Evolutionary conservation across 805 yeast genomes (phyloP), one percentile per base, ranked within the genome.

Genomic region (Candida methanosorbosa): DNA sequence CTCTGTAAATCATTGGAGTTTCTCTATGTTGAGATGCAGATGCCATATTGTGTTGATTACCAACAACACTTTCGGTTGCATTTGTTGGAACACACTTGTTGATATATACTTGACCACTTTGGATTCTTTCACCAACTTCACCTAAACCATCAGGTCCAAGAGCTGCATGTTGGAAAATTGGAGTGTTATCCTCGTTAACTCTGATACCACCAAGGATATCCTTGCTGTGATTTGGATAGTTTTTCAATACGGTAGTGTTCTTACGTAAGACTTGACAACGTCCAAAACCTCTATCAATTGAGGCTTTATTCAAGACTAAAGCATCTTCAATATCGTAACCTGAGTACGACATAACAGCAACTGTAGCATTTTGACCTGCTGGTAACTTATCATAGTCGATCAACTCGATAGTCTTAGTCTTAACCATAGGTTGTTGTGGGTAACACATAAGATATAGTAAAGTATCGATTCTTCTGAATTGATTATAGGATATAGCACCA

Each of bases 271-370:
- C 94, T 62, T 92, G 98, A 65, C 98, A 92, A 48, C 98, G 78
- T 28, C 98, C 98, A 57, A 86, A 92, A 1, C 98, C 98, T 54
- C 98, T 74, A 54, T 92, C 98, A 37, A 92, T 70, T 0, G 96
- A 85, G 0, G 97, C 68, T 58, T 90, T 92, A 61, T 92, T 92
- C 48, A 92, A 64, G 16, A 92, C 97, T 54, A 92, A 70, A 5
- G 98, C 98, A 78, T 92, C 98, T 64, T 92, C 97, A 57, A 92
- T 92, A 83, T 92, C 98, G 56, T 92, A 92, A 43, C 98, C 98
- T 0, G 97, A 90, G 53, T 92, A 92, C 7, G 96, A 86, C 98
- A 92, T 92, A 26, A 92, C 98, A 2, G 98, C 98, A 38, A 92
- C 98, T 1, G 95, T 84, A 9, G 98, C 98, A 57, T 92, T 92